Evolutionary conservation across 331 rosid genomes (phyloP).

Genomic region (Rosa hybrid): DNA sequence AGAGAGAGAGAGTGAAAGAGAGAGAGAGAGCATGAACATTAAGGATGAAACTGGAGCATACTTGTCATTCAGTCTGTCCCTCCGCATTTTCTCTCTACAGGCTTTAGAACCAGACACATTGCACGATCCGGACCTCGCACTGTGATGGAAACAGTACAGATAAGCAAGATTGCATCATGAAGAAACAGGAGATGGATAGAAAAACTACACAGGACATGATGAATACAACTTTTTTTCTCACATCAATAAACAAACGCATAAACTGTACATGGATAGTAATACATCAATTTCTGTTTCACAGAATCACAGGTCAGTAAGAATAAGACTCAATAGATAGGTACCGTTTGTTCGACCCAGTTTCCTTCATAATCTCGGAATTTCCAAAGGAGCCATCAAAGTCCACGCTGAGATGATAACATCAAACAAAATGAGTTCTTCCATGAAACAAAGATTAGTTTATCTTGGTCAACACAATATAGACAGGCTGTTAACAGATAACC

Average conservation of each 20-base stretch:
- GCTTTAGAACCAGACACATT: constrained; percentile 68
- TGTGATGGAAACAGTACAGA: constrained; percentile 18
- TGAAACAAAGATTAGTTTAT: neutral
- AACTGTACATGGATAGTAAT: neutral
- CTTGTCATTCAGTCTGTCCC: constrained; percentile 95
- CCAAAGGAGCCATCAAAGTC: constrained; percentile 49
- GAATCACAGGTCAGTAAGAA: neutral
- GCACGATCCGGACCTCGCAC: constrained; percentile 64
- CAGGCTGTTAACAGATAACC: neutral
- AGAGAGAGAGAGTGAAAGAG: constrained; percentile 34
- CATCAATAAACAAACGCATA: constrained; percentile 2
- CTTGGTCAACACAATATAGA: constrained; percentile 8
- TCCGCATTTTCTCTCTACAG: constrained; percentile 83
- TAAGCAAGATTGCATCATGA: neutral
- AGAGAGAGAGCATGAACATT: constrained; percentile 20
- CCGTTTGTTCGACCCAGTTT: constrained; percentile 62
- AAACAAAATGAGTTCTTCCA: neutral
- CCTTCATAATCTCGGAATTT: constrained; percentile 40
- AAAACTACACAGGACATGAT: neutral
- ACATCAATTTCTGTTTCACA: neutral
- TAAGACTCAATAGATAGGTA: constrained; percentile 11
- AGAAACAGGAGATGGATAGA: neutral
- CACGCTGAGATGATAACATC: constrained; percentile 40
- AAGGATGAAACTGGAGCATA: constrained; percentile 38
- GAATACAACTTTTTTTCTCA: neutral